Conservation (phyloP, 495 filamentous ascomycete genomes). For the Penicillium ochrochloron region DNA sequence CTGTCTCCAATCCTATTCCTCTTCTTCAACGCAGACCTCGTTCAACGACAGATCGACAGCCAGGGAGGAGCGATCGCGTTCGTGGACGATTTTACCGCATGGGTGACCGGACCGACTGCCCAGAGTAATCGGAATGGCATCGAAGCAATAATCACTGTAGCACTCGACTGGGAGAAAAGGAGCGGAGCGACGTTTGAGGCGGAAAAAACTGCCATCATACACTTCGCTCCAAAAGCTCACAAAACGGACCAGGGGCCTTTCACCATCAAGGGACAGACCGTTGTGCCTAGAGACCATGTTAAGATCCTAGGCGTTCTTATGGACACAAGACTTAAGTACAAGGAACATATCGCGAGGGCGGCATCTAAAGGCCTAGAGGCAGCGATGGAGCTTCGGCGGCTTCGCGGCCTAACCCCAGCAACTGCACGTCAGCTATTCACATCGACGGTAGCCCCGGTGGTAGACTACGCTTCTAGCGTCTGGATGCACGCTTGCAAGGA, state of each 20-base stretch:
- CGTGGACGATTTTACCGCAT: slow-evolving; percentile 14
- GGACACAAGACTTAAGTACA: slow-evolving; percentile 1
- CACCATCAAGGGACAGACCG: slow-evolving; percentile 32
- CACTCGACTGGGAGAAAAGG: slow-evolving; percentile 31
- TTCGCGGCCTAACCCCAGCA: slow-evolving; percentile 28
- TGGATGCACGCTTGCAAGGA: slow-evolving; percentile 35
- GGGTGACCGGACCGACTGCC: slow-evolving; percentile 22
- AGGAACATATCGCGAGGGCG: slow-evolving; percentile 26
- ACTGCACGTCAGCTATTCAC: slow-evolving; percentile 23
- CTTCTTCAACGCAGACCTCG: slow-evolving; percentile 40
- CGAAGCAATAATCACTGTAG: slow-evolving; percentile 23
- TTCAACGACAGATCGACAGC: slow-evolving; percentile 24
- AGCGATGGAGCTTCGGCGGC: slow-evolving; percentile 31
- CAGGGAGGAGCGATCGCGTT: slow-evolving; percentile 24
- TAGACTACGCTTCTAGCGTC: slow-evolving; percentile 40
- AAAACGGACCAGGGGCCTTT: slow-evolving; percentile 30
- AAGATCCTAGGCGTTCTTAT: neutral
- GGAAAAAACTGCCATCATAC: slow-evolving; percentile 34
- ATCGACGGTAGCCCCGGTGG: slow-evolving; percentile 31
- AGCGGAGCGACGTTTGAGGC: slow-evolving; percentile 34
- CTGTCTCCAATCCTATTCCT: slow-evolving; percentile 40
- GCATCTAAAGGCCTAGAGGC: slow-evolving; percentile 33
- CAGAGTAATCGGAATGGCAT: slow-evolving; percentile 28
- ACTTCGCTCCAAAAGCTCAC: slow-evolving; percentile 29
- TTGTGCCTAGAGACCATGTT: slow-evolving; percentile 21